Evolutionary conservation across 345 rosid genomes (phyloP), one percentile per base, ranked within the genome.

Genomic region (Euphorbia pulcherrima): DNA sequence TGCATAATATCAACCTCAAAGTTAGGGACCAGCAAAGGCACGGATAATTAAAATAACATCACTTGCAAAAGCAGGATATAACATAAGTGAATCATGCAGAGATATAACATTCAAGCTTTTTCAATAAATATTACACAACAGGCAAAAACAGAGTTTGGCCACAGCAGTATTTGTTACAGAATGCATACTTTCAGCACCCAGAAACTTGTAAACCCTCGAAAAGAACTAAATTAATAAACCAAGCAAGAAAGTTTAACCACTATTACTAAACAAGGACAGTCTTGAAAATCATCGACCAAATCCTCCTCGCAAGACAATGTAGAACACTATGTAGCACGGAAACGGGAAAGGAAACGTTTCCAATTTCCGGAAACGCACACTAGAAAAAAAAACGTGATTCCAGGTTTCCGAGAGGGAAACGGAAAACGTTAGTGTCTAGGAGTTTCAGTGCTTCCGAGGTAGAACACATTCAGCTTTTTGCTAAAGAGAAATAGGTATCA

Each of bases 1-100:
- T 95, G 85, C 76, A 79, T 2, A 47, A 60, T 44, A 60, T 26
- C 21, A 44, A 27, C 24, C 24, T 18, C 27, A 40, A 44, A 41
- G 26, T 62, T 59, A 28, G 62, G 20, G 37, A 29, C 23, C 40
- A 30, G 26, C 41, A 10, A 29, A 28, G 12, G 46, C 17, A 27
- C 17, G 21, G 11, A 51, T 58, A 1, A 13, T 35, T 23, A 60
- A 18, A 37, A 33, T 6, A 35, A 6, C 23, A 35, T 7, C n/a
- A 18, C 24, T 37, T 33, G 26, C 1, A 59, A 59, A 59, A 33
- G 40, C 44, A n/a, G 24, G 46, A 4, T 6, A 17, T 9, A 8
- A 3, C 13, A 8, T 4, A 33, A 23, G 28, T 53, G 1, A 28
- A 21, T 21, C 16, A 53, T 53, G 26, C 27, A 23, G 10, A 53